Evolutionary conservation across 2,329 filamentous ascomycete species (phyloP).

Genomic region (Neopestalotiopsis sp.): DNA sequence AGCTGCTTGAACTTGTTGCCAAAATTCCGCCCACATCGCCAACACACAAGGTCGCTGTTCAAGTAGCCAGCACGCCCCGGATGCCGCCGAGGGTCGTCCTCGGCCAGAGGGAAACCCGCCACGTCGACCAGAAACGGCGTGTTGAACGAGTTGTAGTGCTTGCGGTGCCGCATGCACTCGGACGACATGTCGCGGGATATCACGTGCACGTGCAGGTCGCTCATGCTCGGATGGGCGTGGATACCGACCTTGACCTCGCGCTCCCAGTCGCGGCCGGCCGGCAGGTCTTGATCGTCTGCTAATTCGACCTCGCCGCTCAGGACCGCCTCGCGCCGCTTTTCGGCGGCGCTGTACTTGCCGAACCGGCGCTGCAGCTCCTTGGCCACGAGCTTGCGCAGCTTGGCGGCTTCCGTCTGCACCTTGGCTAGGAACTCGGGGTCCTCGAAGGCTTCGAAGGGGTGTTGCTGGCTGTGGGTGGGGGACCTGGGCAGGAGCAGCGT

Average conservation of each 20-base stretch:
- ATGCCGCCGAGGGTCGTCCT: constrained; percentile 67
- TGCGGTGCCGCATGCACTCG: constrained; percentile 73
- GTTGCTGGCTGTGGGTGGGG: constrained; percentile 58
- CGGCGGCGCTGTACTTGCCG: constrained; percentile 66
- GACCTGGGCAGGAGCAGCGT: constrained; percentile 83
- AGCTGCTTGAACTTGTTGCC: constrained; percentile 70
- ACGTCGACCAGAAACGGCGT: constrained; percentile 83
- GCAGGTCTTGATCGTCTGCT: constrained; percentile 53
- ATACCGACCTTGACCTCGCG: constrained; percentile 78
- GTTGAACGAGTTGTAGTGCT: constrained; percentile 92
- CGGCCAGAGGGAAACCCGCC: constrained; percentile 77
- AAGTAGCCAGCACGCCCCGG: constrained; percentile 65
- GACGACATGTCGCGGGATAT: constrained; percentile 81
- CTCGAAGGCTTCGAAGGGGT: constrained; percentile 80
- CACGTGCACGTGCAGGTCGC: constrained; percentile 88
- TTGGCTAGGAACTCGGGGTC: constrained; percentile 71
- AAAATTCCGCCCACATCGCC: constrained; percentile 81
- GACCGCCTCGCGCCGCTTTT: constrained; percentile 69
- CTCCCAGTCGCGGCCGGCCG: constrained; percentile 78
- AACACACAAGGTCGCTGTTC: constrained; percentile 74
- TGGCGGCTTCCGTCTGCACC: constrained; percentile 65
- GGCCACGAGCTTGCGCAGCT: constrained; percentile 70
- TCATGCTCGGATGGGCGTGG: constrained; percentile 91
- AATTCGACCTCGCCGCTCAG: constrained; percentile 62
- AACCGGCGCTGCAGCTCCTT: constrained; percentile 75